Percentiles rank a stretch among this genome's conserved stretches.
These are phyloP conservation scores for Termitomyces titanicus DNA, from an alignment of 768 basidiomycete genomes.

Conservation along the genomic window DNA sequence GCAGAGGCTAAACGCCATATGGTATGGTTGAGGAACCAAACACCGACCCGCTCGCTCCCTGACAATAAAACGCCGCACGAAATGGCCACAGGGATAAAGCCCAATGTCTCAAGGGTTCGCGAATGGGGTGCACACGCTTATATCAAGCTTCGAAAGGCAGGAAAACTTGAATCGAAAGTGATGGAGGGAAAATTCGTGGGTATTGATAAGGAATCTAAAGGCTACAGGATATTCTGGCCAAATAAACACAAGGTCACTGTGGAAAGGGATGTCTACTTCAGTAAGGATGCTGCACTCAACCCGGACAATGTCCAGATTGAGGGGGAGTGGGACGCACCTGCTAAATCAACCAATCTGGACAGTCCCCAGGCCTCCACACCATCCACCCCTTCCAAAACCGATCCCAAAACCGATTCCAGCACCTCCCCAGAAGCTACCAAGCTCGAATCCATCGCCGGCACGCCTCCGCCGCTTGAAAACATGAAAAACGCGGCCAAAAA, in stretches of 20 bases:
- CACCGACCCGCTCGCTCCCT: background rate
- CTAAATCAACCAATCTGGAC: background rate
- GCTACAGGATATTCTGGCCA: no score
- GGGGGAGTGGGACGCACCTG: constrained; percentile 20
- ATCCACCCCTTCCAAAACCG: background rate
- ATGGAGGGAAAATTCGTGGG: no score
- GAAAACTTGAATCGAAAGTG: constrained; percentile 10
- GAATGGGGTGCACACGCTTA: constrained; percentile 8
- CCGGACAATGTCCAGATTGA: constrained; percentile 10
- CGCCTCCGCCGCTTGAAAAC: no score
- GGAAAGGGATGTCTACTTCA: constrained; percentile 16
- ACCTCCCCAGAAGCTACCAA: background rate
- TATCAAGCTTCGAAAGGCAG: constrained; percentile 10
- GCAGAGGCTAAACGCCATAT: constrained; percentile 1
- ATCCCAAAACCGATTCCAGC: background rate
- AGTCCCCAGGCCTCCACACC: background rate
- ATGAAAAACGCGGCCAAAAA: background rate
- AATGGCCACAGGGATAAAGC: constrained; percentile 2
- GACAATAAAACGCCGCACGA: background rate
- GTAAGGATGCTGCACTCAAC: no score
- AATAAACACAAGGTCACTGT: constrained; percentile 18
- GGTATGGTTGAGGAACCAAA: constrained; percentile 2
- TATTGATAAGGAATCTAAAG: no score
- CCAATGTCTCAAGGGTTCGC: background rate
- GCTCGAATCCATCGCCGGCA: background rate